Conservation (phyloP, 305 asterid genomes). For the Euphrasia arctica region DNA sequence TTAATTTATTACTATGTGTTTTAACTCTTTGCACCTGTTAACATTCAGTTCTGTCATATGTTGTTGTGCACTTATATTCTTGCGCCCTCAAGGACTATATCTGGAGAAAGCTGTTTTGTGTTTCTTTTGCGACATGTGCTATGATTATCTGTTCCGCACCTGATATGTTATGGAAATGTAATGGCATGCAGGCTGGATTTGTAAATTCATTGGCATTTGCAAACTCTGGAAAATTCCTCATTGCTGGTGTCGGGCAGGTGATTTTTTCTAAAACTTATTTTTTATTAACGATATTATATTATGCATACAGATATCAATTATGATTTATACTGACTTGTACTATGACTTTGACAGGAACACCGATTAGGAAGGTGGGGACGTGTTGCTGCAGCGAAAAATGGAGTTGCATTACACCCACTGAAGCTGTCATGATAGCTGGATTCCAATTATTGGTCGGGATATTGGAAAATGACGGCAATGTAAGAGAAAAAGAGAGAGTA, state of each 20-base stretch:
- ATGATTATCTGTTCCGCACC: background rate
- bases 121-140: too few species aligned
- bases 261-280: background rate
- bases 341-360: slow-evolving; percentile 60
- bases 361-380: slow-evolving; percentile 95
- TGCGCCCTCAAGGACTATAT: too few species aligned
- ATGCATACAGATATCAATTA: too few species aligned
- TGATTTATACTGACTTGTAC: background rate
- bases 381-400: slow-evolving; percentile 52
- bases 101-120: too few species aligned
- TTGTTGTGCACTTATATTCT: too few species aligned
- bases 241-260: slow-evolving; percentile 98
- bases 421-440: slow-evolving; percentile 38
- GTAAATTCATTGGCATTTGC: slow-evolving; percentile 90
- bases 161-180: slow-evolving; percentile 24
- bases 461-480: slow-evolving; percentile 7
- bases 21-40: background rate
- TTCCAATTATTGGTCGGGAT: slow-evolving; percentile 3
- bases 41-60: too few species aligned
- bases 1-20: background rate
- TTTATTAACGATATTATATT: too few species aligned
- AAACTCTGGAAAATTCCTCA: slow-evolving; percentile 73
- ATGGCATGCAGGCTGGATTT: slow-evolving; percentile 70
- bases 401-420: slow-evolving; percentile 70
- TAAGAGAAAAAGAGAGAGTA: slow-evolving; percentile 1